Percentiles rank a stretch among this genome's conserved stretches.
These are phyloP conservation scores for Lunularia cruciata DNA, from an alignment of 225 moss, liverwort and hornwort genomes.

Conservation along the genomic window DNA sequence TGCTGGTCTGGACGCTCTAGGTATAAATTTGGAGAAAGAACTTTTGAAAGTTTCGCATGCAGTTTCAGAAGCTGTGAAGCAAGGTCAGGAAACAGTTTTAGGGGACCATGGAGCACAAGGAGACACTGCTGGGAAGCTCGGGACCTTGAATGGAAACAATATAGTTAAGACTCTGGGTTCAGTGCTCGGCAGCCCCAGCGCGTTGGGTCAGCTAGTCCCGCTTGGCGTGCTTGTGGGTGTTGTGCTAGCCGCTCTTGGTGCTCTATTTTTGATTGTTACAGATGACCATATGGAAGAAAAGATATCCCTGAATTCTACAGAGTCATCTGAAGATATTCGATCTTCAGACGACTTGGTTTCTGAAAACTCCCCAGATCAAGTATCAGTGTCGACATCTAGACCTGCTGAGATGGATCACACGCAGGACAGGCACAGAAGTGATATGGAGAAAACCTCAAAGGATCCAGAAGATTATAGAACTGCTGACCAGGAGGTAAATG, in stretches of 20 bases:
- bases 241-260: slow-evolving; percentile 82
- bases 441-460: neutral
- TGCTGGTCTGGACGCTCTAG: slow-evolving; percentile 76
- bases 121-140: slow-evolving; percentile 47
- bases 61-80: slow-evolving; percentile 59
- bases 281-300: slow-evolving; percentile 50
- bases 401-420: neutral
- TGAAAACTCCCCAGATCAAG: neutral
- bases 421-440: neutral
- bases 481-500: neutral
- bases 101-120: slow-evolving; percentile 1
- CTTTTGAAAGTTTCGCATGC: slow-evolving; percentile 60
- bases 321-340: neutral
- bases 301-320: neutral
- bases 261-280: slow-evolving; percentile 65
- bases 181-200: slow-evolving; percentile 53
- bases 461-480: neutral
- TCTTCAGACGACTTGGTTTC: neutral
- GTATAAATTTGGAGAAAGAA: slow-evolving; percentile 74
- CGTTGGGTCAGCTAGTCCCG: slow-evolving; percentile 65
- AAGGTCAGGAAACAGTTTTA: slow-evolving; percentile 38
- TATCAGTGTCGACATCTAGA: neutral
- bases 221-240: slow-evolving; percentile 83
- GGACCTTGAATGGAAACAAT: slow-evolving; percentile 51
- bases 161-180: slow-evolving; percentile 51